Percentiles rank a stretch among this genome's conserved stretches.
Conservation (phyloP, 2,329 filamentous ascomycete genomes). For the Trichophyton benhamiae region DNA sequence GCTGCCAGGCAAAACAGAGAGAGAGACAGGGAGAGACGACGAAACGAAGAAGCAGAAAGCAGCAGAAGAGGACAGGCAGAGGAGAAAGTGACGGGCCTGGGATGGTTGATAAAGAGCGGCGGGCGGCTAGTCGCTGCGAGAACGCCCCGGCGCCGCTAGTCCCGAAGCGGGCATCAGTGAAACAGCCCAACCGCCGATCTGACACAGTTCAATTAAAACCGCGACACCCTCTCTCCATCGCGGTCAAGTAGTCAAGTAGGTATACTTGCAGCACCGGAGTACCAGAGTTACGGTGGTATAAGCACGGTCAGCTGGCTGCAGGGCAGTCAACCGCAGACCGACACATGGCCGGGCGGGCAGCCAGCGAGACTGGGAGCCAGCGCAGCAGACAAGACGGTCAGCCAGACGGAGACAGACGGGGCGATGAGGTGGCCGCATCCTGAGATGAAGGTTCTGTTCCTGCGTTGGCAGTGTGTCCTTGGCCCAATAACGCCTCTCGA, state of each 20-base stretch:
- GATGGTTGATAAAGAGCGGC: too few species aligned
- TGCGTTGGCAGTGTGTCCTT: background rate
- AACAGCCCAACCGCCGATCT: background rate
- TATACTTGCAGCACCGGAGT: too few species aligned
- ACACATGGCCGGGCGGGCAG: too few species aligned
- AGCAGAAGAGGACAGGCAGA: background rate
- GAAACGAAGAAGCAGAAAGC: conserved; percentile 1
- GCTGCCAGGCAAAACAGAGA: background rate
- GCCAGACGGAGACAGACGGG: background rate
- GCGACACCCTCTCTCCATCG: background rate
- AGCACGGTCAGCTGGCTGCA: too few species aligned
- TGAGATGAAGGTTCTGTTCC: background rate
- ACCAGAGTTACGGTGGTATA: too few species aligned
- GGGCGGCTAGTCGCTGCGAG: too few species aligned
- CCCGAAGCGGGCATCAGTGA: background rate
- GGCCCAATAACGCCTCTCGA: background rate
- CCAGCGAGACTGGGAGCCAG: too few species aligned
- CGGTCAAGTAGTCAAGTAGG: too few species aligned
- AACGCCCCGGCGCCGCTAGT: background rate
- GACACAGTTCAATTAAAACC: background rate
- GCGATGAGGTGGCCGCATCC: background rate
- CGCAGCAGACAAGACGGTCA: too few species aligned
- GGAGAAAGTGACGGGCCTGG: too few species aligned
- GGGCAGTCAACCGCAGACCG: too few species aligned
- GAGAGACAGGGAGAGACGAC: background rate